Evolutionary conservation across 2,329 filamentous ascomycete genomes (phyloP), one percentile per base, ranked within the genome.

Genomic region (Monascus ruber): DNA sequence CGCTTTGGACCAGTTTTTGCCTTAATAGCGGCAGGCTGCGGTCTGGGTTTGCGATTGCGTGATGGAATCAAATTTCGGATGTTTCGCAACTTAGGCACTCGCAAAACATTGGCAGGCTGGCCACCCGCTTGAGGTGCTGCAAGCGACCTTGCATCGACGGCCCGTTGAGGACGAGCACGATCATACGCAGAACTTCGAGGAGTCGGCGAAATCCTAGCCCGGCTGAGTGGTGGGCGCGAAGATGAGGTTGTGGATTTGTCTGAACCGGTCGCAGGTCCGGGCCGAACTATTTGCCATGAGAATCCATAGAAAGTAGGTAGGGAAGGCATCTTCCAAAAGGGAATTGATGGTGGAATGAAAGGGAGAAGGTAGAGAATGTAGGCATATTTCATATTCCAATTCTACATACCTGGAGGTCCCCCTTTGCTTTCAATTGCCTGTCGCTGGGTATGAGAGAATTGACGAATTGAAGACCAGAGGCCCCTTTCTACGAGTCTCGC

Each of bases 141-240:
- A 26, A 65, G 52, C 5, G 59, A 56, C 35, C 62, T 51, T 9
- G 61, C 61, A 45, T 65, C 62, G 38, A 65, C 38, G 17, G 51
- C 48, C 26, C 56, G 52, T 33, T 51, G 53, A 31, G 55, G 49
- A 31, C 48, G 51, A 33, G 43, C 36, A 33, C 45, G 46, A 34
- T 44, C 44, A 31, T 46, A 45, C 26, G 46, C 41, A 25, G 44
- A 29, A 10, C 45, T 41, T 37, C 47, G 40, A 38, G 42, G 35
- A 37, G 44, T 50, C 36, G 51, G 43, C 35, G 17, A 6, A 11
- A 4, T 9, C 6, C 5, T 17, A 17, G 17, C 17, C 17, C 17
- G 17, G 17, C 17, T 17, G 17, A 17, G 17, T 3, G 17, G 17
- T 17, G 17, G 17, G 17, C 17, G 17, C 17, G 17, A 17, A 17